Evolutionary conservation across 2,329 filamentous ascomycete species (phyloP).

Genomic region (Colletotrichum higginsianum): DNA sequence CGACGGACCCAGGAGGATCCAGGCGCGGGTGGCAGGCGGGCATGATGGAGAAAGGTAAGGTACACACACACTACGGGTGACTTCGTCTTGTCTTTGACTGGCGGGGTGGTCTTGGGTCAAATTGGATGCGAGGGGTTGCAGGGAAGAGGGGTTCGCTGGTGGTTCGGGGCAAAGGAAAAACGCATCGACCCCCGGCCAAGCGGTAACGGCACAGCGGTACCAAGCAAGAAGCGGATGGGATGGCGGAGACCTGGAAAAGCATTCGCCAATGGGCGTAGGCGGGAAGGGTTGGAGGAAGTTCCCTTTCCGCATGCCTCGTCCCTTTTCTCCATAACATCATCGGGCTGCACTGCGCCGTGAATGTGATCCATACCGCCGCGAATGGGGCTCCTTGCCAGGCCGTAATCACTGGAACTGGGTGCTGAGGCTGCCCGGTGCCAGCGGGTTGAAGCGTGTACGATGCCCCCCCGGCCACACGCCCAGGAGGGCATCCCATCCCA

Average conservation of each 20-base stretch:
- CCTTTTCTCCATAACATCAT: constrained; percentile 40
- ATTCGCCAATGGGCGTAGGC: constrained; percentile 27
- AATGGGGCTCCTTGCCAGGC: constrained; percentile 18
- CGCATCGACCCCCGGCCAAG: constrained; percentile 39
- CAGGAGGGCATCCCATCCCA: background rate
- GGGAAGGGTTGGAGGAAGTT: constrained; percentile 20
- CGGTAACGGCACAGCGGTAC: constrained; percentile 35
- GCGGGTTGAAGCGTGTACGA: constrained; percentile 1
- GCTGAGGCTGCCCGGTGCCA: background rate
- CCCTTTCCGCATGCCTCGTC: constrained; percentile 36
- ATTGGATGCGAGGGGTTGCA: constrained; percentile 35
- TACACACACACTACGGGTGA: background rate
- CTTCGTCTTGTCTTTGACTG: constrained; percentile 16
- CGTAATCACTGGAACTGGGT: background rate
- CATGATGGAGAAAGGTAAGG: constrained; percentile 6
- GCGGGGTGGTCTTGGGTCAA: constrained; percentile 14
- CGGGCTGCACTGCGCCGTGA: constrained; percentile 35
- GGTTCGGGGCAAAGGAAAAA: constrained; percentile 43
- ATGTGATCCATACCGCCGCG: constrained; percentile 20
- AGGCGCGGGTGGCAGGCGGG: constrained; percentile 31
- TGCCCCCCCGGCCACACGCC: constrained; percentile 1
- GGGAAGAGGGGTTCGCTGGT: constrained; percentile 37
- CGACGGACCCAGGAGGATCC: constrained; percentile 35
- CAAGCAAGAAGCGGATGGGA: constrained; percentile 29
- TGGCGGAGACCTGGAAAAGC: constrained; percentile 27